Percentiles rank a stretch among this genome's conserved stretches.
Evolutionary conservation across 129 eudicot species (phyloP).

Genomic region (Kitagawia praeruptora): DNA sequence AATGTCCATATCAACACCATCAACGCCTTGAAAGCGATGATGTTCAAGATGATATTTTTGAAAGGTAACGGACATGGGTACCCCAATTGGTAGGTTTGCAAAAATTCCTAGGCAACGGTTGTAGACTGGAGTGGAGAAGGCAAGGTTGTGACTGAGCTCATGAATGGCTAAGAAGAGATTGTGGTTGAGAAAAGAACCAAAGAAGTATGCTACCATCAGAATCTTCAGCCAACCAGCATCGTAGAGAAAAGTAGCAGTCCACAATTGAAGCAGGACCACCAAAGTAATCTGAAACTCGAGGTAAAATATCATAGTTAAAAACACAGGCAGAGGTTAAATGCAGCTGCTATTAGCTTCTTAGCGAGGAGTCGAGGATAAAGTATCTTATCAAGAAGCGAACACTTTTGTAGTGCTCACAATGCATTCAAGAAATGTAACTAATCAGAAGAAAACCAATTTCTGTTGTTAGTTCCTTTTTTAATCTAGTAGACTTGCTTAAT

Average conservation of each 20-base stretch:
- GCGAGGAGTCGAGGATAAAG: neutral
- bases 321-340: neutral
- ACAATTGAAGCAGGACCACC: slow-evolving; percentile 58
- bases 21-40: slow-evolving; percentile 73
- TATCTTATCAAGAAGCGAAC: neutral
- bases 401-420: neutral
- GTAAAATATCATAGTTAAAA: neutral
- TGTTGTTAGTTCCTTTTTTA: neutral
- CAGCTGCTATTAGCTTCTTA: neutral
- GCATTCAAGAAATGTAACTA: neutral
- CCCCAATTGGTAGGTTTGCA: slow-evolving; percentile 83
- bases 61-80: slow-evolving; percentile 83
- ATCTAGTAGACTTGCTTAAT: neutral
- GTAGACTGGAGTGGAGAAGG: slow-evolving; percentile 67
- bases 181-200: slow-evolving; percentile 85
- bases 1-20: slow-evolving; percentile 69
- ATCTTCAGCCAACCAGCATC: slow-evolving; percentile 52
- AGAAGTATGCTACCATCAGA: slow-evolving; percentile 56
- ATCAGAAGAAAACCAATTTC: neutral
- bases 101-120: slow-evolving; percentile 81
- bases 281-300: slow-evolving; percentile 36
- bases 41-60: slow-evolving; percentile 86
- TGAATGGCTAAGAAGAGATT: slow-evolving; percentile 86
- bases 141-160: slow-evolving; percentile 83
- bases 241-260: slow-evolving; percentile 53